Percentiles rank a stretch among this genome's conserved stretches.
Conservation (phyloP, 2,329 filamentous ascomycete genomes). For the Fusarium gaditjirri region DNA sequence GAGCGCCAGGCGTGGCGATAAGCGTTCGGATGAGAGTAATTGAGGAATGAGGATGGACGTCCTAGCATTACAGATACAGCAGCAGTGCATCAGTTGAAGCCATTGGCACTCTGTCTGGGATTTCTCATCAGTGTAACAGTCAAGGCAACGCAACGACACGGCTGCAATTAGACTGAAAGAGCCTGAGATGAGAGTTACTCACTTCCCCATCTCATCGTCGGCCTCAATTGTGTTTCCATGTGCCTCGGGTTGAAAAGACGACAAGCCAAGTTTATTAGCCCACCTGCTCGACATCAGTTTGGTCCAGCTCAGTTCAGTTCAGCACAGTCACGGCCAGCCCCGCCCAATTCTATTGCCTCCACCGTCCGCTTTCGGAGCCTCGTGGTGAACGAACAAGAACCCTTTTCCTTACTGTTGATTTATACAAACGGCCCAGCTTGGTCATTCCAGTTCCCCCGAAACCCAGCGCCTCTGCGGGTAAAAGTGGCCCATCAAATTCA, state of each 20-base stretch:
- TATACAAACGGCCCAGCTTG: slow-evolving; percentile 23
- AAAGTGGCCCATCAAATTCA: slow-evolving; percentile 41
- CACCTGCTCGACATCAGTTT: slow-evolving; percentile 38
- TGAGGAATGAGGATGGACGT: background rate
- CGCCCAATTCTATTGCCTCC: slow-evolving; percentile 27
- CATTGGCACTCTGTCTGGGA: slow-evolving; percentile 6
- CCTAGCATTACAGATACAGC: background rate
- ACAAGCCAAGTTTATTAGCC: slow-evolving; percentile 27
- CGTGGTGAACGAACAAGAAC: slow-evolving; percentile 27
- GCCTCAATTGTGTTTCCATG: slow-evolving; percentile 34
- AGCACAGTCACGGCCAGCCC: slow-evolving; percentile 4
- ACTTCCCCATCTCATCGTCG: slow-evolving; percentile 30
- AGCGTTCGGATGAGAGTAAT: slow-evolving; percentile 12
- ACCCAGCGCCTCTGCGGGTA: slow-evolving; percentile 40
- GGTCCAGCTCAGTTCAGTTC: slow-evolving; percentile 9
- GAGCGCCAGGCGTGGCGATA: slow-evolving; percentile 36
- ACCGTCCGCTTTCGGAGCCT: slow-evolving; percentile 48
- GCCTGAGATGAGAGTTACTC: slow-evolving; percentile 1
- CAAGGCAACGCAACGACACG: background rate
- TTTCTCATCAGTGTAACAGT: slow-evolving; percentile 8
- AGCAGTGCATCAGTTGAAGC: slow-evolving; percentile 7
- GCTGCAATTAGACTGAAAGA: slow-evolving; percentile 25
- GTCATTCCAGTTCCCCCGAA: slow-evolving; percentile 38
- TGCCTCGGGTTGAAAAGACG: slow-evolving; percentile 25
- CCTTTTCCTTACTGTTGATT: slow-evolving; percentile 9